Percentiles rank a stretch among this genome's conserved stretches.
These are phyloP conservation scores for Medicago arabica DNA, from an alignment of 306 rosid genomes.

Conservation along the genomic window DNA sequence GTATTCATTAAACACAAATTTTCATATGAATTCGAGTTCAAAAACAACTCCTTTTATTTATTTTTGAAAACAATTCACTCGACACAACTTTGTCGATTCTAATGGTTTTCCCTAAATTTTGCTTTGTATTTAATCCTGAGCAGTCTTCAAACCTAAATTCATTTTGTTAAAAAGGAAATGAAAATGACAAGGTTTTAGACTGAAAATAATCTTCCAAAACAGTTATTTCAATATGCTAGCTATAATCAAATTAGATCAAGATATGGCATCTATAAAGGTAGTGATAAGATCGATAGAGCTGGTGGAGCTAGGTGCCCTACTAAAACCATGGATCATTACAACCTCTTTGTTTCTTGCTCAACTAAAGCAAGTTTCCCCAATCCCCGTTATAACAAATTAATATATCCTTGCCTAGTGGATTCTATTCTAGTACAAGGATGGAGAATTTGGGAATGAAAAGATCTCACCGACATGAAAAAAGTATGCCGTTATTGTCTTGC, in stretches of 20 bases:
- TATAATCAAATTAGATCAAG: not conserved
- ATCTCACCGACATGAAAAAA: slow-evolving; percentile 3
- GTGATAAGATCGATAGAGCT: not conserved
- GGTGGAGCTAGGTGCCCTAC: slow-evolving; percentile 28
- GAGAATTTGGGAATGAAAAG: not conserved
- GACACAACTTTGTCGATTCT: no score
- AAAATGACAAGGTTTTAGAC: no score
- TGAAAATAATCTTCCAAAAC: not conserved
- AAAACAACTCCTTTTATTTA: no score
- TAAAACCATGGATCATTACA: slow-evolving; percentile 9
- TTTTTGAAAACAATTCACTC: no score
- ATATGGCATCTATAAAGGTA: not conserved
- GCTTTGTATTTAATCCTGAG: no score
- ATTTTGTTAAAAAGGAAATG: no score
- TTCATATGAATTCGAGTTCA: no score
- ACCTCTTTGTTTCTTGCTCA: slow-evolving; percentile 18
- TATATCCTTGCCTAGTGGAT: slow-evolving; percentile 18
- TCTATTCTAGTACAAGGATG: not conserved
- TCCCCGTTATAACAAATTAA: slow-evolving; percentile 12
- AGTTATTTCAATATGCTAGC: not conserved
- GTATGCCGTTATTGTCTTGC: slow-evolving; percentile 33
- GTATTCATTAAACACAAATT: no score
- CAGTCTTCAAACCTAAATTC: no score
- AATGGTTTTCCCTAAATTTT: no score
- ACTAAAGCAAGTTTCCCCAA: slow-evolving; percentile 31